Evolutionary conservation across 192 early-diverging fungal species (phyloP).

Genomic region (Backusella morwellensis): DNA sequence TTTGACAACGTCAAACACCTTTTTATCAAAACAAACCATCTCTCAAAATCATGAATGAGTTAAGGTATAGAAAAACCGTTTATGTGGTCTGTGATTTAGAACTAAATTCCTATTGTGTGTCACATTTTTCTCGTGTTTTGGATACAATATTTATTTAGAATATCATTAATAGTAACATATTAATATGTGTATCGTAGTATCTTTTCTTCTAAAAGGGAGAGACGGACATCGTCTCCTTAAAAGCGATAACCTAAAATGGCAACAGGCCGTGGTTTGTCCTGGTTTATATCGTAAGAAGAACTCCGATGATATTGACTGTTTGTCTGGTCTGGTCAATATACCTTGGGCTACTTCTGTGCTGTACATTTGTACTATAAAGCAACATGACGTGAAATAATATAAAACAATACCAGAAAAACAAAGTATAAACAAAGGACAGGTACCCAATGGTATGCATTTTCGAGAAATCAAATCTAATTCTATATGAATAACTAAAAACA

Average conservation of each 20-base stretch:
- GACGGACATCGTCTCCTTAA: background rate
- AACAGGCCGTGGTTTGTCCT: background rate
- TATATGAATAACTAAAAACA: background rate
- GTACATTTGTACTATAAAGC: background rate
- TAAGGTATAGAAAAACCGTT: background rate
- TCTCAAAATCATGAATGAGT: background rate
- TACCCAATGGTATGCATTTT: background rate
- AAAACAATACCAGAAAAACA: background rate
- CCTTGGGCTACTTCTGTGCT: background rate
- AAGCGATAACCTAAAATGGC: background rate
- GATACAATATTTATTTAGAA: background rate
- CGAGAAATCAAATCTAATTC: background rate
- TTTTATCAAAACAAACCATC: background rate
- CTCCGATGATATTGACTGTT: background rate
- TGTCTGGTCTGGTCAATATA: background rate
- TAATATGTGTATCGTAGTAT: background rate
- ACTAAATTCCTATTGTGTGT: background rate
- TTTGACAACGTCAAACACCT: background rate
- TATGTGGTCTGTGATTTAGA: background rate
- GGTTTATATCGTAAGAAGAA: background rate
- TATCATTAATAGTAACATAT: background rate
- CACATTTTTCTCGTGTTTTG: background rate
- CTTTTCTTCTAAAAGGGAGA: background rate
- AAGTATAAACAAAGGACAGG: background rate
- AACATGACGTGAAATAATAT: background rate